Conservation (phyloP, 2,329 filamentous ascomycete genomes). For the Botrytis cinerea region DNA sequence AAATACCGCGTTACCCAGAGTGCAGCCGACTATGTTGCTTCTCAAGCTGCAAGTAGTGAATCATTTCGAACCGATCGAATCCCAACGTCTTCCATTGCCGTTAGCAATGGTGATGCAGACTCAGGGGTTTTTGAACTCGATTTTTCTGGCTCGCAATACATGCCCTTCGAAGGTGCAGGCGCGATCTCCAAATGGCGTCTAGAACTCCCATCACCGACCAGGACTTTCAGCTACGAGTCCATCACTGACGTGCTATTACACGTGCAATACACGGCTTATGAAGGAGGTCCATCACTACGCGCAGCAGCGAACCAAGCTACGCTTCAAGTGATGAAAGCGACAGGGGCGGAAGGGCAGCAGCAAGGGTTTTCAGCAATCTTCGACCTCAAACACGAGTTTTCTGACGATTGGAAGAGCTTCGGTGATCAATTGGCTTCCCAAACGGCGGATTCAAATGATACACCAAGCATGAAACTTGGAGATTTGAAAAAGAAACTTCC, state of each 20-base stretch:
- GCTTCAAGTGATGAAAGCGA: background rate
- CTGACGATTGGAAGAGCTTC: background rate
- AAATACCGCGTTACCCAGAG: constrained; percentile 12
- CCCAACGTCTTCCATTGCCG: constrained; percentile 39
- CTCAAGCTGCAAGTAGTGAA: background rate
- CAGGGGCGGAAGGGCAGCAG: background rate
- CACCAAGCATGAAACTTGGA: background rate
- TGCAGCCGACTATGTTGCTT: background rate
- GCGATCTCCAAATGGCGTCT: constrained; percentile 42
- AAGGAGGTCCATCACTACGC: constrained; percentile 14
- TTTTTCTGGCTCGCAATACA: constrained; percentile 40
- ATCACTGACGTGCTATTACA: background rate
- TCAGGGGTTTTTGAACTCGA: constrained; percentile 42
- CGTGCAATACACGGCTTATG: constrained; percentile 1
- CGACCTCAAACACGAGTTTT: constrained; percentile 4
- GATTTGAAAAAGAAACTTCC: background rate
- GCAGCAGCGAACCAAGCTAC: background rate
- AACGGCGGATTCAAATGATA: no score
- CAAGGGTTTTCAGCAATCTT: background rate
- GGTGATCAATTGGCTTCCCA: no score
- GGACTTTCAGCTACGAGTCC: background rate
- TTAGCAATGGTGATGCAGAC: constrained; percentile 38
- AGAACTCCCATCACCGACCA: constrained; percentile 37
- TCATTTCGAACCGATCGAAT: constrained; percentile 27
- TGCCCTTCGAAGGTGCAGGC: constrained; percentile 47